A percentile compares a stretch with the other conserved stretches of the same genome.
Evolutionary conservation across 106 monocot species (phyloP).

Genomic region (Dendrobium officinale): DNA sequence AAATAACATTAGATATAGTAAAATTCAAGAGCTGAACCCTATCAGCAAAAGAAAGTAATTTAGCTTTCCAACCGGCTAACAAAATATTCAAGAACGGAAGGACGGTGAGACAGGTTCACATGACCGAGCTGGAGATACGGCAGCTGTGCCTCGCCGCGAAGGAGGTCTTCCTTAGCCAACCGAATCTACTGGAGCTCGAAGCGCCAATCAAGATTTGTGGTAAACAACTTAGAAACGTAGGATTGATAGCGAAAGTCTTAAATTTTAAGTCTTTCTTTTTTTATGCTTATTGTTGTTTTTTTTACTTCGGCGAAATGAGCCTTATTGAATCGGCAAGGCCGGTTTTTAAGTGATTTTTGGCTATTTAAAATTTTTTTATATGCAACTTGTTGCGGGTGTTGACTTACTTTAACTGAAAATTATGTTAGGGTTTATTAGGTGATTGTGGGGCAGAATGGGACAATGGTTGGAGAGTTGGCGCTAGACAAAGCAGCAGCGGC

Average conservation of each 20-base stretch:
- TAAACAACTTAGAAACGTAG: slow-evolving; percentile 2
- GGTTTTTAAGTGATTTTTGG: not conserved
- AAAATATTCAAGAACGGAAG: too few species aligned
- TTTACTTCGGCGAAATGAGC: not conserved
- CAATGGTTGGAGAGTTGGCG: not conserved
- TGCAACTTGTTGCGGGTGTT: not conserved
- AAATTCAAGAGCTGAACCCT: too few species aligned
- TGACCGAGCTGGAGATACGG: too few species aligned
- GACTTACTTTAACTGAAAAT: not conserved
- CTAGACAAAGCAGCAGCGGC: not conserved
- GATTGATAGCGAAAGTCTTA: not conserved
- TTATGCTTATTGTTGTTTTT: not conserved
- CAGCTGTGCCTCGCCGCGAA: too few species aligned
- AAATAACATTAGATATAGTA: too few species aligned
- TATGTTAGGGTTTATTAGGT: not conserved
- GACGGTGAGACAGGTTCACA: too few species aligned
- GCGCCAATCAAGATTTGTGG: slow-evolving; percentile 38
- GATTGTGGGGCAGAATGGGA: not conserved
- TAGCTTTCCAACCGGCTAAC: too few species aligned
- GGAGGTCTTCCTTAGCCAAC: too few species aligned
- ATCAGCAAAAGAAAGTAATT: too few species aligned
- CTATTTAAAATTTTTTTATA: not conserved
- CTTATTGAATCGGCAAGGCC: not conserved
- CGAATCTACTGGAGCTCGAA: too few species aligned
- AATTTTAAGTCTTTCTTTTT: not conserved